A percentile compares a stretch with the other conserved stretches of the same genome.
These are phyloP conservation scores for Selenicereus undatus DNA, from an alignment of 148 eudicot genomes.

Conservation along the genomic window DNA sequence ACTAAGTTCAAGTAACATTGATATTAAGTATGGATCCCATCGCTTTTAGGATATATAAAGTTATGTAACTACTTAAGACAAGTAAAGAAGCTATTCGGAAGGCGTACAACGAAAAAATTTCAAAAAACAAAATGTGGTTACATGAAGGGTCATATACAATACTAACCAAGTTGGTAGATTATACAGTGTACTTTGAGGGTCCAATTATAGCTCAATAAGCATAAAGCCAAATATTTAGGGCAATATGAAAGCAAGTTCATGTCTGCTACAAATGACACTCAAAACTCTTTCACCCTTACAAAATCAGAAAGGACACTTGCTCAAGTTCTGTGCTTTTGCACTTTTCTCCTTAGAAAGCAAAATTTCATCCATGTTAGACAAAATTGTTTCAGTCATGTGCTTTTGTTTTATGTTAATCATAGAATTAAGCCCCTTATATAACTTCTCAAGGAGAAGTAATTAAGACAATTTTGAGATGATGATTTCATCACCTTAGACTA, in stretches of 20 bases:
- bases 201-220: background rate
- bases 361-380: conserved; percentile 21
- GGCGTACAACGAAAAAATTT: background rate
- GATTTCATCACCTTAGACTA: conserved; percentile 11
- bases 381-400: conserved; percentile 25
- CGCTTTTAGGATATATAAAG: background rate
- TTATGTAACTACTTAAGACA: background rate
- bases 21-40: no score
- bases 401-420: conserved; percentile 31
- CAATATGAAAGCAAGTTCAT: conserved; percentile 21
- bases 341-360: conserved; percentile 12
- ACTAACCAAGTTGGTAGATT: background rate
- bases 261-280: conserved; percentile 19
- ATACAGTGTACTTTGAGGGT: conserved; percentile 10
- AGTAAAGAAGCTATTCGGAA: background rate
- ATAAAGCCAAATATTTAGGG: conserved; percentile 6
- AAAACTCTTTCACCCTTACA: conserved; percentile 15
- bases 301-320: conserved; percentile 11
- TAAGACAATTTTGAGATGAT: conserved; percentile 11
- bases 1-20: no score
- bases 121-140: conserved; percentile 3
- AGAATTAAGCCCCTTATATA: conserved; percentile 18
- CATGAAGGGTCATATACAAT: conserved; percentile 3
- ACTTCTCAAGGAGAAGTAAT: conserved; percentile 13
- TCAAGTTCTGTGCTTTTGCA: conserved; percentile 18